A percentile compares a stretch with the other conserved stretches of the same genome.
Conservation (phyloP, 1,284 basidiomycete genomes). For the Ceratobasidium sp. region DNA sequence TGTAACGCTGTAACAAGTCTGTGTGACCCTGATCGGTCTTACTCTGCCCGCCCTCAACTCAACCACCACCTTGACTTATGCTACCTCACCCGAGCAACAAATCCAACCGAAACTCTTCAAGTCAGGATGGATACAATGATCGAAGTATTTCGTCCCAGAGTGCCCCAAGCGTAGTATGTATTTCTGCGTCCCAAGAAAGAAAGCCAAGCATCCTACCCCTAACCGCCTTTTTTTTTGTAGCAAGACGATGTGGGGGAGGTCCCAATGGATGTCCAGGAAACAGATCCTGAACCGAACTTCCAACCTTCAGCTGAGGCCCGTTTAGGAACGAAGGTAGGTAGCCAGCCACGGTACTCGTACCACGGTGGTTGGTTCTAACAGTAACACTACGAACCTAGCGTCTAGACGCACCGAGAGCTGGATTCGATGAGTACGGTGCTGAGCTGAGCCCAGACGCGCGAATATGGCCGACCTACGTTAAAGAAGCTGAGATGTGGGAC, state of each 20-base stretch:
- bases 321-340: slow-evolving; percentile 18
- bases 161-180: not conserved
- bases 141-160: not conserved
- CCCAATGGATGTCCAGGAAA: slow-evolving; percentile 1
- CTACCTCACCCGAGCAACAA: slow-evolving; percentile 18
- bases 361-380: not conserved
- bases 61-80: slow-evolving; percentile 1
- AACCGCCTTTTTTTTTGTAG: not conserved
- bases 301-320: slow-evolving; percentile 9
- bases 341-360: not conserved
- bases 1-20: slow-evolving; percentile 11
- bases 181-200: not conserved
- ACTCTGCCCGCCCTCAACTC: not conserved
- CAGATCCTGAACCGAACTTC: slow-evolving; percentile 17
- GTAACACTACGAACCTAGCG: slow-evolving; percentile 1
- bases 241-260: not conserved
- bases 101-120: not conserved
- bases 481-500: slow-evolving; percentile 40
- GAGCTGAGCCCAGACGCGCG: slow-evolving; percentile 31
- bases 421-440: slow-evolving; percentile 32
- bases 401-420: slow-evolving; percentile 18
- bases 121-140: not conserved
- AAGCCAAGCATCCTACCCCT: not conserved
- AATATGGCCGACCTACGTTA: slow-evolving; percentile 35
- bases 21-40: not conserved